Conservation (phyloP, 208 protist species). For the Tritrichomonas musculus region DNA sequence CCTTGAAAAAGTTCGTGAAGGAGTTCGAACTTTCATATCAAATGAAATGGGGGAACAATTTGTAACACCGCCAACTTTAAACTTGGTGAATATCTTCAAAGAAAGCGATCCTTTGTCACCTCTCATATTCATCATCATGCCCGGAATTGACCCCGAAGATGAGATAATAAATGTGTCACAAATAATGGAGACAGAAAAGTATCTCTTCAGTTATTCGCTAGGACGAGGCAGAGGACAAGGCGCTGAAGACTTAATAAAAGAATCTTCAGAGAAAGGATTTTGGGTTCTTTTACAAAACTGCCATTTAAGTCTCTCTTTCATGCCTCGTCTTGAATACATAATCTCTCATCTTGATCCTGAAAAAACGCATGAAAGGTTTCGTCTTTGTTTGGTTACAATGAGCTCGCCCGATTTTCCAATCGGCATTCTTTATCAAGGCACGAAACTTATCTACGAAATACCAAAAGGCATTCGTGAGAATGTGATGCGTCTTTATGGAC, state of each 20-base stretch:
- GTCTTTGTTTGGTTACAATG: slow-evolving; percentile 87
- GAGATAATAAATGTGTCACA: slow-evolving; percentile 56
- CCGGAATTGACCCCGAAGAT: slow-evolving; percentile 82
- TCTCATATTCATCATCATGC: slow-evolving; percentile 96
- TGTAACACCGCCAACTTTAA: slow-evolving; percentile 58
- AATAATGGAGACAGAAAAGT: slow-evolving; percentile 76
- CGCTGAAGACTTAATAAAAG: slow-evolving; percentile 80
- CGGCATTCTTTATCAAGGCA: slow-evolving; percentile 84
- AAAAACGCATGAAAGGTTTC: slow-evolving; percentile 69
- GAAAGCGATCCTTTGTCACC: slow-evolving; percentile 82
- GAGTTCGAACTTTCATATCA: slow-evolving; percentile 59
- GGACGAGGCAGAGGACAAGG: slow-evolving; percentile 92
- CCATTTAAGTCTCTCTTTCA: slow-evolving; percentile 90
- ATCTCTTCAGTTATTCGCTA: slow-evolving; percentile 85
- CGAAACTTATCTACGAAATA: slow-evolving; percentile 96
- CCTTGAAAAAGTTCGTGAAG: slow-evolving; percentile 80
- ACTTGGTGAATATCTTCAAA: slow-evolving; percentile 75
- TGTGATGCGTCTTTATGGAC: slow-evolving; percentile 64
- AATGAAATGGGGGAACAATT: neutral
- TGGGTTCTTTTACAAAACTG: slow-evolving; percentile 97
- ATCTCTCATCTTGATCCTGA: slow-evolving; percentile 45
- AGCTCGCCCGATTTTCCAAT: slow-evolving; percentile 75
- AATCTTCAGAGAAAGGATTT: slow-evolving; percentile 44
- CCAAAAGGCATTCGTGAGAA: slow-evolving; percentile 90
- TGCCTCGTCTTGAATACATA: slow-evolving; percentile 84